These are phyloP conservation scores for Cercis canadensis DNA, from an alignment of 306 rosid genomes.

Conservation along the genomic window DNA sequence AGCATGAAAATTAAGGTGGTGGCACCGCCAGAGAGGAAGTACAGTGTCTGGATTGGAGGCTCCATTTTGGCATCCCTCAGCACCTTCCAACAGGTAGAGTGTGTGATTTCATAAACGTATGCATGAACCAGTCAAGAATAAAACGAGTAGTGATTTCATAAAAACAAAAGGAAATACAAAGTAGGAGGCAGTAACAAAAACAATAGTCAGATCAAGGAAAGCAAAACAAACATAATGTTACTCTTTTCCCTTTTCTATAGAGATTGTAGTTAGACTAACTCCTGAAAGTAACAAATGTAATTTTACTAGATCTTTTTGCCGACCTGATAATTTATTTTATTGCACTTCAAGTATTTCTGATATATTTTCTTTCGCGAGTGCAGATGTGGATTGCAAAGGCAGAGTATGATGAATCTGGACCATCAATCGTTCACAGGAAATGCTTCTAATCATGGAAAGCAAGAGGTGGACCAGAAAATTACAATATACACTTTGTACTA, in stretches of 20 bases:
- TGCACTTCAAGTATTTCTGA: slow-evolving; percentile 18
- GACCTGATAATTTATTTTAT: neutral
- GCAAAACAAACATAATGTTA: neutral
- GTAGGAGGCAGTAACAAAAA: neutral
- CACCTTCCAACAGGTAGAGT: slow-evolving; percentile 97
- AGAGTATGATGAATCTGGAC: slow-evolving; percentile 95
- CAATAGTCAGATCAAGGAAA: slow-evolving; percentile 24
- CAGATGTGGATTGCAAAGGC: slow-evolving; percentile 99
- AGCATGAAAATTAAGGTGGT: slow-evolving; percentile 98
- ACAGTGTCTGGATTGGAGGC: slow-evolving; percentile 98
- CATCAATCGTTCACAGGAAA: slow-evolving; percentile 97
- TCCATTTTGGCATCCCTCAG: slow-evolving; percentile 98
- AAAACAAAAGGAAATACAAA: neutral
- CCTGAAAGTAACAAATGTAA: neutral
- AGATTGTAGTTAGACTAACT: neutral
- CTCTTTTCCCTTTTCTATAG: neutral
- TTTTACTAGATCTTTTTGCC: slow-evolving; percentile 8
- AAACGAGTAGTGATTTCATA: slow-evolving; percentile 1
- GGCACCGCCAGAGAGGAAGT: slow-evolving; percentile 97
- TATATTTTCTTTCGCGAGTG: slow-evolving; percentile 18
- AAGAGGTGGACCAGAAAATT: slow-evolving; percentile 53
- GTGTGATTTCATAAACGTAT: neutral
- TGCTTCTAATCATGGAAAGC: slow-evolving; percentile 73
- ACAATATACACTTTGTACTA: slow-evolving; percentile 49
- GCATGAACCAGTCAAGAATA: slow-evolving; percentile 33